Base-by-base conservation (phyloP, 257 asterid species). In the Coffea eugenioides region DNA sequence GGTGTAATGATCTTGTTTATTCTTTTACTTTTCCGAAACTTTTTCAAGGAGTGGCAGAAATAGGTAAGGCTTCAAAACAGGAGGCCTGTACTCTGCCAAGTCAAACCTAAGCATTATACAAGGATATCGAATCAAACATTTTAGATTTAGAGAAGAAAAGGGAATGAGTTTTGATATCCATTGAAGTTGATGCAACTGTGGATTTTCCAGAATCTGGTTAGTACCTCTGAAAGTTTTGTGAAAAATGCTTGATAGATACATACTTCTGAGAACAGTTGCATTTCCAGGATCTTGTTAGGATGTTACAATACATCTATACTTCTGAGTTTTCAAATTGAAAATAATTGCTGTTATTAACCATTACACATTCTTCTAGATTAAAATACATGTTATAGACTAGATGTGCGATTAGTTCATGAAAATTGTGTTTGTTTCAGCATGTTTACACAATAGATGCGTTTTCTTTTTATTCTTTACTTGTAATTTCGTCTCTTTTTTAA, bases 21-120 rank as follows among this genome's bases (percentile, higher is more conserved):
- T 41, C 51, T 62, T 69, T 27, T 39, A 43, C 36, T 46, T 5
- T 23, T 67, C 11, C 20, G 34, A 76, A 71, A 46, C 67, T 71
- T 39, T 59, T 79, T 43, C 77, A 95, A 98, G 97, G 97, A 51
- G 91, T 93, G 62, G 93, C 94, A 73, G 97, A 96, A 91, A 90
- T 96, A 86, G 87, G 86, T 78, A 92, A 91, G 87, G 91, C 97
- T 79, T 84, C 94, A 77, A 94, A 87, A 62, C 85, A 82, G 13
- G 98, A 96, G 91, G 98, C 98, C 76, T 27, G 77, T 80, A 83
- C 85, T 85, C 87, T 96, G 77, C 91, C 95, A 74, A 65, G 75
- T 87, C 90, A 84, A 85, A 90, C 90, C 25, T 92, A 91, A 86
- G 79, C 88, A 67, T 90, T 80, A 87, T 83, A 80, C 82, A 87